Percentiles rank a stretch among this genome's conserved stretches.
These are phyloP conservation scores for Nannizziopsis barbatae DNA, from an alignment of 2,329 filamentous ascomycete species.

Conservation along the genomic window DNA sequence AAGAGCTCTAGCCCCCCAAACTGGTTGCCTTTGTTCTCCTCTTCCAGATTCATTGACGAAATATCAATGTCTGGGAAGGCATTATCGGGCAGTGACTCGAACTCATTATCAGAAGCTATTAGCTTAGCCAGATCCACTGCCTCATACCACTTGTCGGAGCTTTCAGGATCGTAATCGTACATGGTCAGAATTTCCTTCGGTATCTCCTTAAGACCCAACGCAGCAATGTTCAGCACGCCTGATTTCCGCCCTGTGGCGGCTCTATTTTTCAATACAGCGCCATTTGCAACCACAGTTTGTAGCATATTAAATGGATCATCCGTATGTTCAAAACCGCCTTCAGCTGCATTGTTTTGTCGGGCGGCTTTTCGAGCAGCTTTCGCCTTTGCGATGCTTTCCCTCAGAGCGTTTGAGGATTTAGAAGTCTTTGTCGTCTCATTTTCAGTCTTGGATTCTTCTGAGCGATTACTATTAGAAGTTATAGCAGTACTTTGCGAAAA, in stretches of 20 bases:
- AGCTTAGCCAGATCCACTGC: slow-evolving; percentile 77
- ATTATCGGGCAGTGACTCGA: slow-evolving; percentile 59
- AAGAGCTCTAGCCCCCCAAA: slow-evolving; percentile 72
- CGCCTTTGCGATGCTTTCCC: slow-evolving; percentile 86
- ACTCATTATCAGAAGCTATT: slow-evolving; percentile 79
- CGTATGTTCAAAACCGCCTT: slow-evolving; percentile 30
- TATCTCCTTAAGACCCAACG: slow-evolving; percentile 66
- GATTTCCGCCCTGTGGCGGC: slow-evolving; percentile 62
- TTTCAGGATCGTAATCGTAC: slow-evolving; percentile 67
- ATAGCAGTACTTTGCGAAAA: slow-evolving; percentile 24
- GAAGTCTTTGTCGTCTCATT: slow-evolving; percentile 34
- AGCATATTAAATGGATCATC: slow-evolving; percentile 51
- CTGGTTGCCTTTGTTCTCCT: slow-evolving; percentile 58
- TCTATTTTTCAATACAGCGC: slow-evolving; percentile 60
- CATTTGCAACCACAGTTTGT: slow-evolving; percentile 47
- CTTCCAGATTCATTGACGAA: slow-evolving; percentile 49
- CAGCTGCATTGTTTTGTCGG: slow-evolving; percentile 21
- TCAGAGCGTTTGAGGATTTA: slow-evolving; percentile 68
- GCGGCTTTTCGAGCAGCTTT: slow-evolving; percentile 63
- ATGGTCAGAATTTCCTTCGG: slow-evolving; percentile 76
- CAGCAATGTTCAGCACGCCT: slow-evolving; percentile 79
- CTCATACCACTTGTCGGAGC: slow-evolving; percentile 69
- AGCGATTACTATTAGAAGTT: slow-evolving; percentile 22
- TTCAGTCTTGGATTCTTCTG: slow-evolving; percentile 22
- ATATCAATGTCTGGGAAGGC: slow-evolving; percentile 64